A percentile compares a stretch with the other conserved stretches of the same genome.
These are phyloP conservation scores for Synchytrium microbalum DNA, from an alignment of 371 early-diverging fungal genomes.

Conservation along the genomic window DNA sequence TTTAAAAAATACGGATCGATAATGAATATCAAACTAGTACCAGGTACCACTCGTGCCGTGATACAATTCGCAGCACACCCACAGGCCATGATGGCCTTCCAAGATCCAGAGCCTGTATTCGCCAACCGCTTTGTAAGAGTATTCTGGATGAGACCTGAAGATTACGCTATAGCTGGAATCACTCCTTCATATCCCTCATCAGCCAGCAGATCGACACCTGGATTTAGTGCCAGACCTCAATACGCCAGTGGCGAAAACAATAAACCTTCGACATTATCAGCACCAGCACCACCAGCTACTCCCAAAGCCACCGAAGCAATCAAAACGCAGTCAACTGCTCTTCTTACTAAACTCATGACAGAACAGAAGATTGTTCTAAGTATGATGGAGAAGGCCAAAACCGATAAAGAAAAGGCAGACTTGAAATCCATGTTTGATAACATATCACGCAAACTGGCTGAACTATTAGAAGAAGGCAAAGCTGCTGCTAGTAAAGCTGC, in stretches of 20 bases:
- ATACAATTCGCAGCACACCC: constrained; percentile 51
- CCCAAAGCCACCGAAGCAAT: neutral
- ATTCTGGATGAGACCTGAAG: constrained; percentile 56
- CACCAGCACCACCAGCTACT: neutral
- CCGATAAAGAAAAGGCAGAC: constrained; percentile 2
- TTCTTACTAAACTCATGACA: neutral
- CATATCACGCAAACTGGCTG: neutral
- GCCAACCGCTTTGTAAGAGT: constrained; percentile 84
- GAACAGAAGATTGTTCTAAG: constrained; percentile 1
- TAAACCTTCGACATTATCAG: neutral
- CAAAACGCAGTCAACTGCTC: neutral
- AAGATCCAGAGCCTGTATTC: constrained; percentile 74
- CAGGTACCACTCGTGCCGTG: constrained; percentile 45
- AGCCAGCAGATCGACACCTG: no score
- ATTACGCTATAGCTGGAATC: constrained; percentile 9
- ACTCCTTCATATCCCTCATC: no score
- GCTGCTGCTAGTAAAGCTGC: neutral
- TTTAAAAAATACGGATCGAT: constrained; percentile 70
- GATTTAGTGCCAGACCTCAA: neutral
- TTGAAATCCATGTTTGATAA: neutral
- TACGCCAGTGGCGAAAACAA: neutral
- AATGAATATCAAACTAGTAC: constrained; percentile 58
- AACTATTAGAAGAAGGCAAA: neutral
- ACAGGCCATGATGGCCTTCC: constrained; percentile 67
- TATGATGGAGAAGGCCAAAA: neutral